Evolutionary conservation across 352 stramenopile species (phyloP), one percentile per base, ranked within the genome.

Genomic region (Elongisporangium anandrum): DNA sequence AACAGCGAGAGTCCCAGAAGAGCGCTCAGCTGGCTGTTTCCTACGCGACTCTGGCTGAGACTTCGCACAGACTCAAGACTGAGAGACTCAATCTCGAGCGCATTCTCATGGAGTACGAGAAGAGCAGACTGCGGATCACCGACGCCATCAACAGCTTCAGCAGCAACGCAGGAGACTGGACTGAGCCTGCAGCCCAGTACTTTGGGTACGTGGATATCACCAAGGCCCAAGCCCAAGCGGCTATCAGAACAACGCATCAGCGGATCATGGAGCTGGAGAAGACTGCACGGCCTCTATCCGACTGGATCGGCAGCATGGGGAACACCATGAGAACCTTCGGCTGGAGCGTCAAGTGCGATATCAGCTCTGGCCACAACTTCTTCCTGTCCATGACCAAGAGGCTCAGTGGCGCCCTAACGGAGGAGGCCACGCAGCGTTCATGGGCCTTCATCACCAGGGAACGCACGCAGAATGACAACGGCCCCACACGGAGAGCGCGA

Each of bases 161-260:
- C 2, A 41, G 9, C 9, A 41, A 2, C 29, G 5, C 9, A 41
- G n/a, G n/a, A 13, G 5, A 41, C 9, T 41, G 5, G 29, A 15
- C 2, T 15, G 29, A 41, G 9, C 29, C 29, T 15, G 29, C 29
- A 15, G 13, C 5, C 1, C 29, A 41, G 29, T 61, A 81, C 60
- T 72, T 83, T 69, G 64, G 79, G 17, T 87, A 77, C 57, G 59
- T 69, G 26, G 68, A 71, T 0, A 80, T 89, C 63, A 86, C 79
- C 4, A 70, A 87, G 24, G 62, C 69, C 45, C 67, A 85, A 52
- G 70, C 75, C 5, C 78, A 81, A 38, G 73, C 73, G n/a, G 54
- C 75, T 39, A 83, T 87, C 50, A 74, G 72, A 23, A 68, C 59
- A 8, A 84, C 76, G 60, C 87, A 85, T 55, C 64, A 81, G 38